phyloP scores from a whole-genome alignment of 768 basidiomycete species.

The Tylopilus sp. region DNA sequence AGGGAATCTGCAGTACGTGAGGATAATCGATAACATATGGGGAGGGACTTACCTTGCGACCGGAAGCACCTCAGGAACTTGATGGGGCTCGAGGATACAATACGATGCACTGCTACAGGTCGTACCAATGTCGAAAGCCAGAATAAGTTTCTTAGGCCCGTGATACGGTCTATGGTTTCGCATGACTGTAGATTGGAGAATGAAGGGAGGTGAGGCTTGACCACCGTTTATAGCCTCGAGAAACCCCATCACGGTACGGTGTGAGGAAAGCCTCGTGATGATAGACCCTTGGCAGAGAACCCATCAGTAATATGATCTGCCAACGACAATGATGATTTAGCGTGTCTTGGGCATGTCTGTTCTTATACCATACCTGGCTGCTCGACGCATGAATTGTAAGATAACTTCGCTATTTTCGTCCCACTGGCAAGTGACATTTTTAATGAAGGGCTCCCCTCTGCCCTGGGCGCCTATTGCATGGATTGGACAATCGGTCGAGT shows the following conservation, averaged over 20 bases:
- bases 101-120: not conserved
- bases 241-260: not conserved
- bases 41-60: slow-evolving; percentile 1
- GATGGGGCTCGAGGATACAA: not conserved
- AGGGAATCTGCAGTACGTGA: slow-evolving; percentile 33
- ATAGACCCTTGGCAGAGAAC: not conserved
- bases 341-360: no score
- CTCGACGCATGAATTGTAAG: not conserved
- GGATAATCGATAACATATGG: not conserved
- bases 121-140: not conserved
- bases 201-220: not conserved
- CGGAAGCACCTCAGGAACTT: slow-evolving; percentile 7
- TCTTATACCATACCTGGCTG: not conserved
- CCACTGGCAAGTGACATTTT: not conserved
- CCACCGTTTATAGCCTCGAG: not conserved
- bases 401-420: not conserved
- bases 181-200: not conserved
- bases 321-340: not conserved
- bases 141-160: not conserved
- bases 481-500: no score
- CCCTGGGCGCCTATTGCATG: no score
- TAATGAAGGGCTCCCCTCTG: no score
- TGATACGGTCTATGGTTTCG: not conserved
- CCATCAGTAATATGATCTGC: not conserved
- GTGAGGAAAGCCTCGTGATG: not conserved